Evolutionary conservation across 768 basidiomycete species (phyloP).

Genomic region (Terana coerulea): DNA sequence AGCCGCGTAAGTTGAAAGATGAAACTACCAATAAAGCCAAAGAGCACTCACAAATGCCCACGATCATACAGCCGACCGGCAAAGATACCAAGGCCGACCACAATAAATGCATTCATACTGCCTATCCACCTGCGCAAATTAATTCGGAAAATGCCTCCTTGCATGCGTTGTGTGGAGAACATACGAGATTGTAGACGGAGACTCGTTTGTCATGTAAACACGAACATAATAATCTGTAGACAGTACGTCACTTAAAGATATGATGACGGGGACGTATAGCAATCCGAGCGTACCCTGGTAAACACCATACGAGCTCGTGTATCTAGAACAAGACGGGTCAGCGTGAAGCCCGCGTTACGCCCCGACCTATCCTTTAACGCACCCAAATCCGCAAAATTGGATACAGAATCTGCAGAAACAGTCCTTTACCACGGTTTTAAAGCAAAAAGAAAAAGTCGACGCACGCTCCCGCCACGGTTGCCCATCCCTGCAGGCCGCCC

Average conservation of each 20-base stretch:
- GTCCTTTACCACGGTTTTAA: not conserved
- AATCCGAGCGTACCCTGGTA: constrained; percentile 34
- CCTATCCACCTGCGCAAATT: constrained; percentile 48
- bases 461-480: constrained; percentile 2
- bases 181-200: constrained; percentile 23
- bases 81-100: constrained; percentile 37
- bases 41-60: constrained; percentile 45
- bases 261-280: not conserved
- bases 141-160: not conserved
- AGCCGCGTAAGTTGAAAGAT: constrained; percentile 15
- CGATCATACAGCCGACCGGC: constrained; percentile 43
- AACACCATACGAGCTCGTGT: constrained; percentile 29
- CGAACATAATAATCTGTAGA: constrained; percentile 22
- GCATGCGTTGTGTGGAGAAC: not conserved
- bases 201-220: constrained; percentile 28
- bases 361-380: not conserved
- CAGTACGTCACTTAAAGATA: not conserved
- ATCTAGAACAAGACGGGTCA: constrained; percentile 12
- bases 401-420: constrained; percentile 24
- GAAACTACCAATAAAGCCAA: no score
- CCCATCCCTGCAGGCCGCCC: constrained; percentile 22
- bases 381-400: constrained; percentile 21
- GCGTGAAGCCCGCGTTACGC: not conserved
- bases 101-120: constrained; percentile 43
- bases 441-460: not conserved